phyloP scores from a whole-genome alignment of 2,329 filamentous ascomycete species.

The Xylariaceae sp. region DNA sequence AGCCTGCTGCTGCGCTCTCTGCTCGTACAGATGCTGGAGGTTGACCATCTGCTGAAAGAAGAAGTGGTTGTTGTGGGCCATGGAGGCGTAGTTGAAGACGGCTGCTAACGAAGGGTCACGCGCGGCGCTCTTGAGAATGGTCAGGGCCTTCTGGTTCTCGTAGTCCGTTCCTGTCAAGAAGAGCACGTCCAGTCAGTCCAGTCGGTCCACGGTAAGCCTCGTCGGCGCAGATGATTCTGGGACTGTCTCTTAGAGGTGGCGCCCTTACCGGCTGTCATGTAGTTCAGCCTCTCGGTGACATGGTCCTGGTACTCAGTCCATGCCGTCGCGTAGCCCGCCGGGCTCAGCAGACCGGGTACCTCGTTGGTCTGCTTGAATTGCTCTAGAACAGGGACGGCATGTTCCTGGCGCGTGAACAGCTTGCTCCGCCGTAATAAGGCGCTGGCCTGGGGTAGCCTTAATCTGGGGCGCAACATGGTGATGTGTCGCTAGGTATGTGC shows the following conservation, averaged over 20 bases:
- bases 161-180: conserved; percentile 53
- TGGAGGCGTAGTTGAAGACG: conserved; percentile 93
- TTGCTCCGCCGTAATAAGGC: conserved; percentile 34
- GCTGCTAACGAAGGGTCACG: conserved; percentile 72
- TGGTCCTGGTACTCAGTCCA: conserved; percentile 78
- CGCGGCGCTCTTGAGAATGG: conserved; percentile 68
- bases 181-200: background rate
- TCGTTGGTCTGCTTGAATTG: conserved; percentile 39
- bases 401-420: conserved; percentile 38
- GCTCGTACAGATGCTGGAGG: conserved; percentile 7
- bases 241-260: background rate
- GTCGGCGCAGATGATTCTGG: background rate
- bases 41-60: conserved; percentile 61
- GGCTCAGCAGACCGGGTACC: conserved; percentile 66
- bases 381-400: conserved; percentile 43
- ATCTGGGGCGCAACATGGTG: conserved; percentile 50
- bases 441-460: conserved; percentile 46
- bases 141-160: conserved; percentile 56
- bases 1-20: conserved; percentile 5
- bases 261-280: conserved; percentile 61
- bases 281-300: conserved; percentile 71
- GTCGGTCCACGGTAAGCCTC: too few relatives aligned
- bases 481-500: conserved; percentile 18
- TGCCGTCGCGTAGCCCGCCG: conserved; percentile 64
- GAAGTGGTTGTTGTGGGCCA: conserved; percentile 87